A percentile compares a stretch with the other conserved stretches of the same genome.
These are phyloP conservation scores for Brassica cretica DNA, from an alignment of 345 rosid species.

Conservation along the genomic window DNA sequence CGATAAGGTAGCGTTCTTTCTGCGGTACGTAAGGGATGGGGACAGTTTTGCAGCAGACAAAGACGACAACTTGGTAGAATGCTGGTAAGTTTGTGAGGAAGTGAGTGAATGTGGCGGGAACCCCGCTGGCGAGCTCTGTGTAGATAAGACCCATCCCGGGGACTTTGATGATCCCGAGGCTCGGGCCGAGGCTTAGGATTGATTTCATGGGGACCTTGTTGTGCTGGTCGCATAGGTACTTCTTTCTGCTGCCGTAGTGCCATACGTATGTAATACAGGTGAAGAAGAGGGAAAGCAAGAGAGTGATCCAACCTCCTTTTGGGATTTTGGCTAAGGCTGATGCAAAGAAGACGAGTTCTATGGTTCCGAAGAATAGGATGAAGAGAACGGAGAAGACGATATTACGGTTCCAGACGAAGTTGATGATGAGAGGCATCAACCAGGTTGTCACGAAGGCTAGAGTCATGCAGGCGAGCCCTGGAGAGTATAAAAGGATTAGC, in stretches of 20 bases:
- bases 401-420: conserved; percentile 65
- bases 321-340: conserved; percentile 64
- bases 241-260: conserved; percentile 83
- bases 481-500: conserved; percentile 30
- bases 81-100: conserved; percentile 85
- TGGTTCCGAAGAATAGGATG: conserved; percentile 60
- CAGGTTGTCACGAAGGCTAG: conserved; percentile 66
- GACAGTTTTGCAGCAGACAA: conserved; percentile 80
- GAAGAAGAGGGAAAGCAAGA: conserved; percentile 58
- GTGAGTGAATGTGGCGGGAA: conserved; percentile 80
- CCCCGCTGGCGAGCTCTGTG: conserved; percentile 74
- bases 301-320: conserved; percentile 80
- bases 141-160: conserved; percentile 94
- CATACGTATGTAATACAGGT: conserved; percentile 63
- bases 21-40: conserved; percentile 80
- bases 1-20: conserved; percentile 82
- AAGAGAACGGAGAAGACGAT: conserved; percentile 52
- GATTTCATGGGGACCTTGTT: conserved; percentile 80
- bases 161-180: conserved; percentile 81
- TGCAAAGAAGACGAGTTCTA: conserved; percentile 66
- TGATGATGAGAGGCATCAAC: conserved; percentile 71
- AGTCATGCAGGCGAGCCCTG: conserved; percentile 80
- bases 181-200: conserved; percentile 76
- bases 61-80: conserved; percentile 87
- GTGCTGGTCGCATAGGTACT: conserved; percentile 74